Evolutionary conservation across 495 filamentous ascomycete species (phyloP), one percentile per base, ranked within the genome.

Genomic region (Aspergillus nidulans): DNA sequence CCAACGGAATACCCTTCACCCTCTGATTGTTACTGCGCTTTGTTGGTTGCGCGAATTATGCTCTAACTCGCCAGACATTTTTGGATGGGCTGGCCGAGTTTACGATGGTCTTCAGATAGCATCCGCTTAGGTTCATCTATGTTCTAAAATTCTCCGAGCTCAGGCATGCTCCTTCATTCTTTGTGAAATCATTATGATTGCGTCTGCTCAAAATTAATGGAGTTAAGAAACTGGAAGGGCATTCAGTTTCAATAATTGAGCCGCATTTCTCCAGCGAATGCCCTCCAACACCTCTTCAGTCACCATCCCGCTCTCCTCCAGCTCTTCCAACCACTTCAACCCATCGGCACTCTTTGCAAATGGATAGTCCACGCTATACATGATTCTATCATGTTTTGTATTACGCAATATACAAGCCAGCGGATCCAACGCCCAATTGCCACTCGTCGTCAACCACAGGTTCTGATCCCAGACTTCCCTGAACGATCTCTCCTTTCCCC

Each of bases 311-410:
- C 80, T 81, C 59, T 64, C 55, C 61, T 74, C 68, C 42, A 84
- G 57, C 60, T 80, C 73, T 57, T 70, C 57, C 26, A 85, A 63
- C 59, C 74, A 82, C 16, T 62, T 66, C 52, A 71, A 51, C n/a
- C 70, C 71, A 19, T 62, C 68, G 55, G 76, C 69, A 58, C 75
- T 76, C 26, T 58, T 56, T 53, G 65, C 69, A 50, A 81, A 87
- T 0, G 82, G 84, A 63, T 84, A 85, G 52, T 84, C 81, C 13
- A 84, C 78, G 46, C 75, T 80, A 55, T 77, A 86, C 66, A 87
- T 51, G 18, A 86, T 74, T 10, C 66, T 63, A 8, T 83, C 77
- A 24, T 78, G 60, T 52, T 67, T 74, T 13, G 77, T 78, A 25
- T 78, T 78, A 10, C 70, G 52, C 58, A 82, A 57, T 16, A 82